Evolutionary conservation across 495 filamentous ascomycete genomes (phyloP).

Genomic region (Trichoderma orchidacearum): DNA sequence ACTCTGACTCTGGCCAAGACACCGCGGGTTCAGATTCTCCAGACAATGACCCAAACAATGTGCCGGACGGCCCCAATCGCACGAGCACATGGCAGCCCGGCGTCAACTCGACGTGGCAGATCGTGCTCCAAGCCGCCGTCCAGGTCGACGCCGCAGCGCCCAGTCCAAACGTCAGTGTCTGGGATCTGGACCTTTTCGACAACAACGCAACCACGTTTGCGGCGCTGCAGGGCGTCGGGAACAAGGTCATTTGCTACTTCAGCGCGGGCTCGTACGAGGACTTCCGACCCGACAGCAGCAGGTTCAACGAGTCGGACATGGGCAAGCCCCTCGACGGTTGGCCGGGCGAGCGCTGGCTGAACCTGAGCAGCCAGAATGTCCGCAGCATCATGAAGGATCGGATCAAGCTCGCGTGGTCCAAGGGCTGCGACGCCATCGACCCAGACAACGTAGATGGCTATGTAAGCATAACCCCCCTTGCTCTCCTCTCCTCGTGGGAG

Average conservation of each 20-base stretch:
- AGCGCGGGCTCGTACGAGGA: conserved; percentile 44
- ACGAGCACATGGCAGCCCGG: neutral
- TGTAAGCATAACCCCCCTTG: neutral
- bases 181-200: conserved; percentile 11
- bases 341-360: conserved; percentile 54
- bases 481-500: neutral
- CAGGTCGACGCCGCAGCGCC: neutral
- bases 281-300: conserved; percentile 23
- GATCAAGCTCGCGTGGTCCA: conserved; percentile 38
- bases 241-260: conserved; percentile 57
- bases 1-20: neutral
- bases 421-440: conserved; percentile 60
- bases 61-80: neutral
- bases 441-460: conserved; percentile 63
- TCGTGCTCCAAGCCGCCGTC: neutral
- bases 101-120: neutral
- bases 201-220: conserved; percentile 14
- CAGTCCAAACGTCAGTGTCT: neutral
- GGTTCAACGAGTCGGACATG: conserved; percentile 38
- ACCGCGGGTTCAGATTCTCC: neutral
- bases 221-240: conserved; percentile 12
- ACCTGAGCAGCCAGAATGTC: conserved; percentile 41
- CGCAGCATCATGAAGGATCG: conserved; percentile 43
- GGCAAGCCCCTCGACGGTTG: conserved; percentile 44
- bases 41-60: neutral